Percentiles rank a stretch among this genome's conserved stretches.
Evolutionary conservation across 2,329 filamentous ascomycete species (phyloP).

Genomic region (Aspergillus neoniger): DNA sequence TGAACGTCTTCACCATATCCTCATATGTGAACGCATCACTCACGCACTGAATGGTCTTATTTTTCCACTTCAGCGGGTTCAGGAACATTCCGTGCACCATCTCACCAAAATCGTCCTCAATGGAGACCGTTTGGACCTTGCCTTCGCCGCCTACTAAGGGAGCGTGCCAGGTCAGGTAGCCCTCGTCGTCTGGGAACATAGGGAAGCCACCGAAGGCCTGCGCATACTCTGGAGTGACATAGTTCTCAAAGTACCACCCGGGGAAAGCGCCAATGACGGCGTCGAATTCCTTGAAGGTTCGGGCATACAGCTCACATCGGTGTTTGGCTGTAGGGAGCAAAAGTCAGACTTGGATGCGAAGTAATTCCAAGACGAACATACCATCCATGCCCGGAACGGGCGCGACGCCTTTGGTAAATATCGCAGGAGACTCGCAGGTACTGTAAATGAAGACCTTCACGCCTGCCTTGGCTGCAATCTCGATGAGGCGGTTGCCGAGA

Average conservation of each 20-base stretch:
- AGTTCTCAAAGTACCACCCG: slow-evolving; percentile 9
- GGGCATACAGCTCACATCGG: background rate
- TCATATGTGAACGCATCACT: background rate
- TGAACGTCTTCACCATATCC: background rate
- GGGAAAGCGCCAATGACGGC: slow-evolving; percentile 6
- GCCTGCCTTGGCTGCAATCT: background rate
- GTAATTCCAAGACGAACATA: no score
- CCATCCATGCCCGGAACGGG: slow-evolving; percentile 3
- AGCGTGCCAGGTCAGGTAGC: background rate
- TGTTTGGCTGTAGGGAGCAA: background rate
- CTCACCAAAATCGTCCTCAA: slow-evolving; percentile 7
- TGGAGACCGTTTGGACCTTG: background rate
- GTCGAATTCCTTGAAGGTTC: background rate
- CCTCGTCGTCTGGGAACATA: background rate
- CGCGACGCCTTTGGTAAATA: background rate
- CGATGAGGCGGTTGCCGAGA: background rate
- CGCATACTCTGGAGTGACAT: slow-evolving; percentile 1
- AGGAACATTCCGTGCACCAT: slow-evolving; percentile 7
- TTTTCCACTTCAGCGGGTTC: background rate
- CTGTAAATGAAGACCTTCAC: slow-evolving; percentile 7
- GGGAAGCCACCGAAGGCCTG: slow-evolving; percentile 9
- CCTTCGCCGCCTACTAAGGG: background rate
- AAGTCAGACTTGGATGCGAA: no score
- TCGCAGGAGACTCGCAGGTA: slow-evolving; percentile 1
- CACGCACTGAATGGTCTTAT: background rate